Base-by-base conservation (phyloP, 768 basidiomycete species). In the Termitomyces sp. region DNA sequence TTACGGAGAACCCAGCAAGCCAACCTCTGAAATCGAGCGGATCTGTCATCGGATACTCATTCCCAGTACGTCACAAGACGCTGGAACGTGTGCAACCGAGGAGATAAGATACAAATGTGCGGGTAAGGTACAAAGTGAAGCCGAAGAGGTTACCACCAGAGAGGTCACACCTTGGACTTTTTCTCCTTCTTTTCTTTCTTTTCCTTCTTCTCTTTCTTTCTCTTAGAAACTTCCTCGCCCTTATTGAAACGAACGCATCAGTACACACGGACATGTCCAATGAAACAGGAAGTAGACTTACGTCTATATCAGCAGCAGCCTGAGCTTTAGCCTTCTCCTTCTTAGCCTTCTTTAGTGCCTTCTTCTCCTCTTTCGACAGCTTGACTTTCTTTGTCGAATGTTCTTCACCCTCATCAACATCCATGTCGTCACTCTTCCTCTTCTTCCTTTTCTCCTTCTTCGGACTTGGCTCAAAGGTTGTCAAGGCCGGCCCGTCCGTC, bases 301-400 rank as follows among this genome's bases (percentile, higher is more conserved):
- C 79, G 57, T 71, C 74, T 51, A 65, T 74, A 19, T 64, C 74
- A 21, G 70, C 76, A 19, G 60, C 77, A 19, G 71, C 76, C 60
- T 78, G 78, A 34, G 65, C 71, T 68, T 81, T 83, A n/a, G 72
- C 79, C 61, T 81, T 74, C 63, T 81, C 78, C 72, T 89, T 89
- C 67, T 80, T 79, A 43, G 84, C 85, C 71, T 87, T 90, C 70
- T 89, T 91, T 68, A 87, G 69, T 17, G 88, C 86, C 74, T 88
- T 90, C 77, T 90, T 90, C 73, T 92, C 89, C 71, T 90, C 88
- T 71, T 90, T 91, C 21, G 85, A 85, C 46, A 88, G 63, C 74
- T 90, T 90, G 55, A 77, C 76, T 73, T 90, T 90, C 73, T 90
- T 90, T 50, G 73, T 59, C 7, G 82, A 74, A 24, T 72, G 77